phyloP scores from a whole-genome alignment of 768 basidiomycete genomes.

The Nidularia pulvinata region DNA sequence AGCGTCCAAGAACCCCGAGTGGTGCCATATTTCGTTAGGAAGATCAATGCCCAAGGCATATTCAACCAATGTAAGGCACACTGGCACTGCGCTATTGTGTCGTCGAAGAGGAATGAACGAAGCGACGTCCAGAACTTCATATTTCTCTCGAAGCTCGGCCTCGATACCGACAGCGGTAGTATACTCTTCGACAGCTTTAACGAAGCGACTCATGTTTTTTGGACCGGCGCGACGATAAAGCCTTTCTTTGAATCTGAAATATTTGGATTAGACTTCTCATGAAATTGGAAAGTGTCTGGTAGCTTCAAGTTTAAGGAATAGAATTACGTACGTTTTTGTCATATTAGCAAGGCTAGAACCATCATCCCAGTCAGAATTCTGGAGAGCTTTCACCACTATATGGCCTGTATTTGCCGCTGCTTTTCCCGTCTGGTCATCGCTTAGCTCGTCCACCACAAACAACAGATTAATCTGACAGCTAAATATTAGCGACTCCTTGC shows the following conservation, averaged over 20 bases:
- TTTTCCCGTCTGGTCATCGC: not conserved
- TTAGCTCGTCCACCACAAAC: not conserved
- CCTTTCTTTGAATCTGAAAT: not conserved
- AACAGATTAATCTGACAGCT: not conserved
- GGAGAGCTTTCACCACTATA: not conserved
- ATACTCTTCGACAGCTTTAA: not conserved
- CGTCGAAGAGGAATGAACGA: not conserved
- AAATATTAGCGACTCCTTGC: not conserved
- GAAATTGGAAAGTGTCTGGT: too few species aligned
- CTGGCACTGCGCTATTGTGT: not conserved
- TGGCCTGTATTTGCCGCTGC: not conserved
- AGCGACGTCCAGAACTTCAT: not conserved
- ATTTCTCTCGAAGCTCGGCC: not conserved
- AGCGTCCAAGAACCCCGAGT: constrained; percentile 29
- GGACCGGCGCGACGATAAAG: not conserved
- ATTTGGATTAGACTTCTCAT: too few species aligned
- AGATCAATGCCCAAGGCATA: constrained; percentile 30
- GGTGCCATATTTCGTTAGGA: constrained; percentile 34
- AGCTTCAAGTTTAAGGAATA: too few species aligned
- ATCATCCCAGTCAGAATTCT: not conserved
- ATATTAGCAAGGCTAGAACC: not conserved
- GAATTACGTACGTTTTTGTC: not conserved
- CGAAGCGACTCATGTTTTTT: not conserved
- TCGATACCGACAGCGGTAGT: not conserved
- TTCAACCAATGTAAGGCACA: not conserved